These are phyloP conservation scores for Fraxinus greggii DNA, from an alignment of 305 asterid genomes.

Conservation along the genomic window DNA sequence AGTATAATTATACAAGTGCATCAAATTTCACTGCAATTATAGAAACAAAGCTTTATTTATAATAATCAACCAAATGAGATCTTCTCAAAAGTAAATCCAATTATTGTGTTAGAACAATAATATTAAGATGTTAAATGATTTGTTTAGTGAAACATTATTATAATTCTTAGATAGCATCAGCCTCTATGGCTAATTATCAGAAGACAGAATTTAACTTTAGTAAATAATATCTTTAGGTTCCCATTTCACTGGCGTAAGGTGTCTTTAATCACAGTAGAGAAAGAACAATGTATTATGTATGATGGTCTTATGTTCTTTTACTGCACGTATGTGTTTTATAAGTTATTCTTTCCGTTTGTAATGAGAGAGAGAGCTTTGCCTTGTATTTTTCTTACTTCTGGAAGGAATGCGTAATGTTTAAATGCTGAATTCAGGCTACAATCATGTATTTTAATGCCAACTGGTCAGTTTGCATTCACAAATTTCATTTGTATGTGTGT, in stretches of 20 bases:
- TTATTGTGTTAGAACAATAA: neutral
- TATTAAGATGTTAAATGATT: neutral
- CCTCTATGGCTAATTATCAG: neutral
- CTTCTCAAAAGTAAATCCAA: neutral
- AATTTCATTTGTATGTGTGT: slow-evolving; percentile 26
- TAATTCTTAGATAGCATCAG: neutral
- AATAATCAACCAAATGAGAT: neutral
- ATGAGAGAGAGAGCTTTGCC: neutral
- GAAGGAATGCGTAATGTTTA: slow-evolving; percentile 15
- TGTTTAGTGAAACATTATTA: neutral
- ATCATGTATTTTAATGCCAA: slow-evolving; percentile 16
- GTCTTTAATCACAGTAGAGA: neutral
- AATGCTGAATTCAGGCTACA: neutral
- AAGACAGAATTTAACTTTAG: neutral
- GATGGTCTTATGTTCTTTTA: neutral
- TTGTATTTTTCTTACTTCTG: slow-evolving; percentile 4
- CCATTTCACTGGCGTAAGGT: neutral
- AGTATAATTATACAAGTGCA: neutral
- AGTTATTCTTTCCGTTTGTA: neutral
- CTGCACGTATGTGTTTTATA: slow-evolving; percentile 7
- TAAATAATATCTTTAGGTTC: neutral
- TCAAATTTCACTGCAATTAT: neutral
- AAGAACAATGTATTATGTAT: neutral
- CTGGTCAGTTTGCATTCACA: slow-evolving; percentile 27
- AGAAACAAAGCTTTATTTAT: neutral